Conservation (phyloP, 2,329 filamentous ascomycete genomes). For the Talaromyces sp. region DNA sequence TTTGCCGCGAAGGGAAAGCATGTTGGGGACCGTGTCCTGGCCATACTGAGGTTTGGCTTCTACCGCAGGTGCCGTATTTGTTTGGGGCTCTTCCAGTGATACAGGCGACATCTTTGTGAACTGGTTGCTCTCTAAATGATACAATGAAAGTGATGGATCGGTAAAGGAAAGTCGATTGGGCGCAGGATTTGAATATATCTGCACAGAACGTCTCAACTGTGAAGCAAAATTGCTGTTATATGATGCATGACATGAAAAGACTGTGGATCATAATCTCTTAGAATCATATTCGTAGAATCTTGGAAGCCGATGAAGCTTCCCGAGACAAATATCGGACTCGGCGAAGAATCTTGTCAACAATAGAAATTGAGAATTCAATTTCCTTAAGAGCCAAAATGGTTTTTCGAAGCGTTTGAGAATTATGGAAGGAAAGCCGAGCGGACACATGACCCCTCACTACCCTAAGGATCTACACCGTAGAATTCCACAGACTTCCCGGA, state of each 20-base stretch:
- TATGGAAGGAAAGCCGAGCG: background rate
- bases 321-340: background rate
- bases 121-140: too few species aligned
- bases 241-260: background rate
- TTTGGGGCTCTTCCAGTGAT: background rate
- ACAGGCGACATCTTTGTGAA: background rate
- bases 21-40: conserved; percentile 27
- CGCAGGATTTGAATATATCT: background rate
- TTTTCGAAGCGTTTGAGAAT: background rate
- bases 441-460: background rate
- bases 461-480: background rate
- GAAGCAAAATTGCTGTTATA: background rate
- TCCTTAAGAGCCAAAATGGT: background rate
- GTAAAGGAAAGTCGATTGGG: background rate
- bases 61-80: background rate
- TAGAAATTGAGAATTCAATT: background rate
- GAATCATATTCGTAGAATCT: background rate
- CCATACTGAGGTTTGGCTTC: background rate
- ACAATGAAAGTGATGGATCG: background rate
- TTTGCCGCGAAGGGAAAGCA: conserved; percentile 49
- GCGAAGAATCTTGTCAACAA: background rate
- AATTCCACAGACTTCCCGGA: background rate
- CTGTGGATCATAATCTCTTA: background rate
- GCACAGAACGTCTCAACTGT: background rate
- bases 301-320: background rate